These are phyloP conservation scores for Viola pubescens DNA, from an alignment of 441 rosid genomes.

Conservation along the genomic window DNA sequence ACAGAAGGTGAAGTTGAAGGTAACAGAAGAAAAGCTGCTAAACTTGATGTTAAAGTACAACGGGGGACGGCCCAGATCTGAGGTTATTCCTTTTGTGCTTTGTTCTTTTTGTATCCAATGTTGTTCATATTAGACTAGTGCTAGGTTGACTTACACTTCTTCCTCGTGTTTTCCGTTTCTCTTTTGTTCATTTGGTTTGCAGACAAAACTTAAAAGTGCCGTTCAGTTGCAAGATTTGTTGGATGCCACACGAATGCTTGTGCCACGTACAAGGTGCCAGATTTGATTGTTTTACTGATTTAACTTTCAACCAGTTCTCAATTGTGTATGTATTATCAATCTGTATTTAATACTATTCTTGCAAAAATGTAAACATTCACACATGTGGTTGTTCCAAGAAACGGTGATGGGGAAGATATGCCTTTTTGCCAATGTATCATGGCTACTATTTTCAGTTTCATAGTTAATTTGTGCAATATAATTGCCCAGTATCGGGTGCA, in stretches of 20 bases:
- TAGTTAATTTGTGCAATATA: background rate
- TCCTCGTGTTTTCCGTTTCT: background rate
- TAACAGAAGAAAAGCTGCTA: slow-evolving; percentile 92
- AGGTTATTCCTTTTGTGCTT: slow-evolving; percentile 44
- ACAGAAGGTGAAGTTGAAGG: slow-evolving; percentile 98
- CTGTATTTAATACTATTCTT: background rate
- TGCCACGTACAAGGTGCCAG: slow-evolving; percentile 87
- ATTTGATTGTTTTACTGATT: slow-evolving; percentile 4
- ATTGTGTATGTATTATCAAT: background rate
- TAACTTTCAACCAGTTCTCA: background rate
- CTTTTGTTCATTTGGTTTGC: slow-evolving; percentile 22
- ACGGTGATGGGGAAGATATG: no score
- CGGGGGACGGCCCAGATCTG: slow-evolving; percentile 95
- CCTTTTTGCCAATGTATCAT: no score
- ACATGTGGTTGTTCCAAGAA: no score
- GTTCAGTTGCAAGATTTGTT: slow-evolving; percentile 96
- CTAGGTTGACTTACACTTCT: background rate
- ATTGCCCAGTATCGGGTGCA: background rate
- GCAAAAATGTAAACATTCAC: background rate
- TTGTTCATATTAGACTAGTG: background rate
- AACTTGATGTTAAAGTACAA: slow-evolving; percentile 97
- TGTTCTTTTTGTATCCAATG: background rate
- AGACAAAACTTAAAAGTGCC: slow-evolving; percentile 99
- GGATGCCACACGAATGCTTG: slow-evolving; percentile 96
- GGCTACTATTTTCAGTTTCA: no score